These are phyloP conservation scores for Letharia lupina DNA, from an alignment of 495 filamentous ascomycete genomes.

Conservation along the genomic window DNA sequence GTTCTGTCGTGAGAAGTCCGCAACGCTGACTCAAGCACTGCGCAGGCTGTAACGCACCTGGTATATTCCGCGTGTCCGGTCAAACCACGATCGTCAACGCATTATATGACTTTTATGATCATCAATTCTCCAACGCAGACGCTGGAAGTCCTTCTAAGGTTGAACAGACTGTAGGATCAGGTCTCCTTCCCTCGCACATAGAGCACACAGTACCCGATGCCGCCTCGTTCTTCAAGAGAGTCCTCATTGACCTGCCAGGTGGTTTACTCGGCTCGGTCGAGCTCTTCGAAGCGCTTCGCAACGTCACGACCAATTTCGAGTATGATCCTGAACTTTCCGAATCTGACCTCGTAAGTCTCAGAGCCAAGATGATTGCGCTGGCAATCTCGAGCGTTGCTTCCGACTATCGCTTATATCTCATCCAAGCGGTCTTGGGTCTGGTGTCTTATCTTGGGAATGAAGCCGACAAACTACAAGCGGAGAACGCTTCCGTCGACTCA, in stretches of 20 bases:
- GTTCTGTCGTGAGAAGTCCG: background rate
- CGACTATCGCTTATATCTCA: constrained; percentile 51
- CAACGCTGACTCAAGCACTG: background rate
- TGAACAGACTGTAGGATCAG: constrained; percentile 24
- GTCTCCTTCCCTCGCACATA: constrained; percentile 22
- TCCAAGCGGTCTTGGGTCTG: constrained; percentile 59
- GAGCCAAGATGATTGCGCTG: constrained; percentile 56
- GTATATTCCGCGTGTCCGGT: constrained; percentile 59
- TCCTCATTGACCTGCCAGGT: constrained; percentile 61
- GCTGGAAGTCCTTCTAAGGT: constrained; percentile 25
- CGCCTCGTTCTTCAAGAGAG: constrained; percentile 60
- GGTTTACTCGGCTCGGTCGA: constrained; percentile 63
- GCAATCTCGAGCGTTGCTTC: constrained; percentile 49
- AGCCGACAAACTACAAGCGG: constrained; percentile 33
- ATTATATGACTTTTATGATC: constrained; percentile 55
- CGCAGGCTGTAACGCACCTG: constrained; percentile 41
- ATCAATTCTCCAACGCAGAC: constrained; percentile 38
- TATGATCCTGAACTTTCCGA: constrained; percentile 40
- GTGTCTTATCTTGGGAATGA: constrained; percentile 46
- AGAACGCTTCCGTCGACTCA: constrained; percentile 21
- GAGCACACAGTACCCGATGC: constrained; percentile 51
- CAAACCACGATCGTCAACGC: constrained; percentile 45
- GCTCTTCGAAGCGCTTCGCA: constrained; percentile 57
- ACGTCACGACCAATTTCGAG: constrained; percentile 50
- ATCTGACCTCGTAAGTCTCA: constrained; percentile 44